Evolutionary conservation across 2,329 filamentous ascomycete genomes (phyloP).

Genomic region (Alternaria viburni): DNA sequence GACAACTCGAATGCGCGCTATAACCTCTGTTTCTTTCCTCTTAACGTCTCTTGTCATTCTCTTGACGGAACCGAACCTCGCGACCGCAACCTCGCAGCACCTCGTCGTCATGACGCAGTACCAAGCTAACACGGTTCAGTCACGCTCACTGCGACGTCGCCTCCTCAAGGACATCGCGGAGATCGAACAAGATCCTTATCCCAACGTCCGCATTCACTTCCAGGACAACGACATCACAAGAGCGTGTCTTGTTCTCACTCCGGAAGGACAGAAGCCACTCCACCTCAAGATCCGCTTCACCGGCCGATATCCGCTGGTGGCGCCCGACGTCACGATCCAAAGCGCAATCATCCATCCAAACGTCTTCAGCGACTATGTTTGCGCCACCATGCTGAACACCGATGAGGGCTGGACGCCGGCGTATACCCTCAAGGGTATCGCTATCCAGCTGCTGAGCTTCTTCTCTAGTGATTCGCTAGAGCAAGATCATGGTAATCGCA

Average conservation of each 20-base stretch:
- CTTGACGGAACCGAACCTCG: background rate
- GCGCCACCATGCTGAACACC: slow-evolving; percentile 55
- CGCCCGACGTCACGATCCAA: slow-evolving; percentile 53
- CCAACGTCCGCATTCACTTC: slow-evolving; percentile 53
- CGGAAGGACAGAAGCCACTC: slow-evolving; percentile 48
- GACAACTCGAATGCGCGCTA: background rate
- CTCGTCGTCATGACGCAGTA: background rate
- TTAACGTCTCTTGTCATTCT: background rate
- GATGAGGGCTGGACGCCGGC: slow-evolving; percentile 56
- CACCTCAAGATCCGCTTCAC: slow-evolving; percentile 54
- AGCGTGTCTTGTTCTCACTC: slow-evolving; percentile 55
- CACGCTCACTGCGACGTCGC: slow-evolving; percentile 25
- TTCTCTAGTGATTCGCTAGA: slow-evolving; percentile 57
- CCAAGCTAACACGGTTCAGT: background rate
- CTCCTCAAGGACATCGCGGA: slow-evolving; percentile 55
- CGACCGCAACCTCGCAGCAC: background rate
- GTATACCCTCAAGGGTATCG: slow-evolving; percentile 58
- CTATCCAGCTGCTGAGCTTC: slow-evolving; percentile 61
- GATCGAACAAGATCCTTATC: slow-evolving; percentile 55
- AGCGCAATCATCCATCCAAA: slow-evolving; percentile 55
- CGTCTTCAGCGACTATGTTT: slow-evolving; percentile 54
- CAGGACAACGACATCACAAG: slow-evolving; percentile 45
- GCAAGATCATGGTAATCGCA: slow-evolving; percentile 42
- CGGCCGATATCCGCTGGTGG: slow-evolving; percentile 47
- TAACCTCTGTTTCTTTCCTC: background rate